phyloP scores from a whole-genome alignment of 1,284 basidiomycete genomes.

The Megacollybia platyphylla region DNA sequence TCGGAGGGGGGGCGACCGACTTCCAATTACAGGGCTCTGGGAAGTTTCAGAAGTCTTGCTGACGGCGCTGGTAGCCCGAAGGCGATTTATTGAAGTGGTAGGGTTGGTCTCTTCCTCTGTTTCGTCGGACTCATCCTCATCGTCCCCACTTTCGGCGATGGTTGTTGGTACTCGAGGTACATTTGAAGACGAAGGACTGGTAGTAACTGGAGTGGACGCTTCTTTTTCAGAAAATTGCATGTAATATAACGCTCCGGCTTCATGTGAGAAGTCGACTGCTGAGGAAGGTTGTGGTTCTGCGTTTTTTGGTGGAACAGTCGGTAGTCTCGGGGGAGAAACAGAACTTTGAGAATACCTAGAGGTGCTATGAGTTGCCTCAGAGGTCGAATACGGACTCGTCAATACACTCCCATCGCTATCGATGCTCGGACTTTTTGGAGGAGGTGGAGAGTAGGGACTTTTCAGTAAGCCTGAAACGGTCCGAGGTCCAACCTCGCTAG shows the following conservation, averaged over 20 bases:
- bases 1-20: neutral
- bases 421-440: no score
- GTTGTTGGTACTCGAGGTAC: slow-evolving; percentile 25
- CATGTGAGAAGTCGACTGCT: slow-evolving; percentile 33
- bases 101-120: slow-evolving; percentile 10
- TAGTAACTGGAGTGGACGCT: slow-evolving; percentile 4
- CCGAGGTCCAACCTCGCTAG: neutral
- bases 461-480: neutral
- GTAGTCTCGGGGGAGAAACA: no score
- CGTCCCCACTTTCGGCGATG: slow-evolving; percentile 17
- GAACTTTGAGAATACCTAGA: no score
- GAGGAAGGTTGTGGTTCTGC: slow-evolving; percentile 5
- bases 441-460: no score
- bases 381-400: neutral
- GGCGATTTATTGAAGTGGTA: neutral
- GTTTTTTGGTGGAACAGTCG: neutral
- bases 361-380: neutral
- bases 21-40: no score
- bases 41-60: neutral
- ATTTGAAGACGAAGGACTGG: slow-evolving; percentile 1
- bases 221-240: slow-evolving; percentile 44
- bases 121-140: slow-evolving; percentile 15
- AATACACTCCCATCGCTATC: neutral
- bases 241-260: slow-evolving; percentile 53
- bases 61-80: neutral